Evolutionary conservation across 108 stramenopile genomes (phyloP).

Genomic region (Cyclotella choctawhatcheeana): DNA sequence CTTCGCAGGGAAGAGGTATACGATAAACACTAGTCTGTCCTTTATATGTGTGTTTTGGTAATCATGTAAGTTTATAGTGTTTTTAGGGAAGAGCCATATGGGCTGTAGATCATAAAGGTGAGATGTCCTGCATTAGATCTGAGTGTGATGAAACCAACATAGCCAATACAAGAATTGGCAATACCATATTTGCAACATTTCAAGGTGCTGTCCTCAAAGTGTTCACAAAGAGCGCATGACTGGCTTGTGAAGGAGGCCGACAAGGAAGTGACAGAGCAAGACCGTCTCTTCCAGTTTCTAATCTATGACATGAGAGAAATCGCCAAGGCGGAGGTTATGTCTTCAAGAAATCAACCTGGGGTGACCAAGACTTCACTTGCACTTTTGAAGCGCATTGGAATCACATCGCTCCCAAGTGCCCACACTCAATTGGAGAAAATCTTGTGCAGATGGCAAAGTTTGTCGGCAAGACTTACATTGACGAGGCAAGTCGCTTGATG

Average conservation of each 20-base stretch:
- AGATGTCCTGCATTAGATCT: no score
- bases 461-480: slow-evolving; percentile 6
- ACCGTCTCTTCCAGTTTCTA: neutral
- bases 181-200: no score
- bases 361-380: neutral
- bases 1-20: no score
- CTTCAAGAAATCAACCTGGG: neutral
- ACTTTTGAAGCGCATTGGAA: neutral
- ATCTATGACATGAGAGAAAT: neutral
- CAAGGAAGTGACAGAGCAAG: neutral
- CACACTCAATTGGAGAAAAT: slow-evolving; percentile 7
- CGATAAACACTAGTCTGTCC: no score
- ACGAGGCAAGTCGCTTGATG: neutral
- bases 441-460: slow-evolving; percentile 7
- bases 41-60: no score
- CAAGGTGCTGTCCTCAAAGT: no score
- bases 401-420: neutral
- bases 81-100: no score
- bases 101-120: no score
- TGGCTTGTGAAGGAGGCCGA: slow-evolving; percentile 1
- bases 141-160: no score
- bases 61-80: no score
- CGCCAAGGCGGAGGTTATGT: neutral
- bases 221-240: neutral
- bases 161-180: no score